Conservation (phyloP, 306 rosid genomes). For the Ceratonia siliqua region DNA sequence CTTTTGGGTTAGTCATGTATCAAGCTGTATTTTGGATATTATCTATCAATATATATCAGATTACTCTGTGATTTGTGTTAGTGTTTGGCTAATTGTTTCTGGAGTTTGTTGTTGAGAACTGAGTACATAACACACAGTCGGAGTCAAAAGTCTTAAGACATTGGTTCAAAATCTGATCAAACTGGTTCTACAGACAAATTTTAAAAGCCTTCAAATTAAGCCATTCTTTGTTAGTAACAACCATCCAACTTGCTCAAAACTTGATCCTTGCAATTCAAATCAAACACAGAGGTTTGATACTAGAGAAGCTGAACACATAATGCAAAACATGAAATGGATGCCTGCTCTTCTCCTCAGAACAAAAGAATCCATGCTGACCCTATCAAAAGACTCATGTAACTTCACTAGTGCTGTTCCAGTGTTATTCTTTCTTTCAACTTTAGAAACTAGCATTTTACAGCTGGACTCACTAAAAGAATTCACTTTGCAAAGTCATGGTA, state of each 20-base stretch:
- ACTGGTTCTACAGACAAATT: background rate
- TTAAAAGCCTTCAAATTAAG: background rate
- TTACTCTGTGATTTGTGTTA: too few relatives aligned
- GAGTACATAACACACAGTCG: too few relatives aligned
- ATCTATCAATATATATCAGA: too few relatives aligned
- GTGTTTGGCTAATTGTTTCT: too few relatives aligned
- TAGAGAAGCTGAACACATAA: background rate
- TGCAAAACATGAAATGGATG: background rate
- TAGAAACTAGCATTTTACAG: background rate
- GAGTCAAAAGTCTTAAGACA: background rate
- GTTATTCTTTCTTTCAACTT: slow-evolving; percentile 5
- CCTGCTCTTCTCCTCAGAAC: background rate
- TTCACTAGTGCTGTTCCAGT: background rate
- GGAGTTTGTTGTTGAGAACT: too few relatives aligned
- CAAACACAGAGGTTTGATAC: background rate
- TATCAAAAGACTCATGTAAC: background rate
- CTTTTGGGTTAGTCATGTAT: too few relatives aligned
- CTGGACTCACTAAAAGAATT: background rate
- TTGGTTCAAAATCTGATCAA: slow-evolving; percentile 9
- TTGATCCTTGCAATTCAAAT: background rate
- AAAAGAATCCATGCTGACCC: background rate
- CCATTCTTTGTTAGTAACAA: background rate
- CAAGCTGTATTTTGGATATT: too few relatives aligned
- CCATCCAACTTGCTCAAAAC: background rate
- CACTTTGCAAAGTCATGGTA: background rate